phyloP scores from a whole-genome alignment of 1,139 yeast species.

The Wickerhamiella infanticola region DNA sequence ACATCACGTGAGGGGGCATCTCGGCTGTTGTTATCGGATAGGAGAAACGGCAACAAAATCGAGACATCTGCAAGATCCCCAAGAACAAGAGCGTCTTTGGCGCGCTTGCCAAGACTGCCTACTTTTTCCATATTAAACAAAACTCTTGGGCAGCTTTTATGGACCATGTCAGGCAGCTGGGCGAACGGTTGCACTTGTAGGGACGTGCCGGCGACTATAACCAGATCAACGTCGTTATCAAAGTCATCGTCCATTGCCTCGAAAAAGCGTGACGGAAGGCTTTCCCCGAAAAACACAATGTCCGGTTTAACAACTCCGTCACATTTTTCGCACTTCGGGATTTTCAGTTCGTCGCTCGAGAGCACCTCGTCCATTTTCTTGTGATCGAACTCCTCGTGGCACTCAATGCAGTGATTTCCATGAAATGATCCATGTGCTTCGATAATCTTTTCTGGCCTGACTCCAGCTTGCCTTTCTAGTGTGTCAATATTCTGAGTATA shows the following conservation, averaged over 20 bases:
- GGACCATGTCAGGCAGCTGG: constrained; percentile 52
- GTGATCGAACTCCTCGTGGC: constrained; percentile 36
- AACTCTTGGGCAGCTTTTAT: constrained; percentile 36
- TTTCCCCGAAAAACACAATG: constrained; percentile 86
- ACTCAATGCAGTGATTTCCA: constrained; percentile 62
- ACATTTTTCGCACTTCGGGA: constrained; percentile 42
- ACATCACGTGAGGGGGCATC: not conserved
- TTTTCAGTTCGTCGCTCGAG: constrained; percentile 24
- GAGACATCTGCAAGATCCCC: constrained; percentile 37
- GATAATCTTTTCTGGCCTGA: constrained; percentile 44
- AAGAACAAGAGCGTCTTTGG: constrained; percentile 42
- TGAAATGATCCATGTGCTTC: constrained; percentile 97
- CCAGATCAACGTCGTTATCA: constrained; percentile 50
- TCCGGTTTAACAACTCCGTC: constrained; percentile 75
- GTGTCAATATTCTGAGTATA: constrained; percentile 93
- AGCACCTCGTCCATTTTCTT: constrained; percentile 28
- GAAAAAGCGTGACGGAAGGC: constrained; percentile 55
- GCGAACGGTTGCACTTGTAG: constrained; percentile 86
- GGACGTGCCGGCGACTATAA: constrained; percentile 86
- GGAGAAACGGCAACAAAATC: not conserved
- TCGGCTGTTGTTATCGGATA: not conserved
- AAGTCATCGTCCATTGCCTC: constrained; percentile 35
- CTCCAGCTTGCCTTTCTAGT: constrained; percentile 72
- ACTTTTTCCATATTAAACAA: constrained; percentile 62
- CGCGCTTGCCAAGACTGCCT: constrained; percentile 42